Conservation (phyloP, 331 rosid genomes). For the Cucumis variabilis region DNA sequence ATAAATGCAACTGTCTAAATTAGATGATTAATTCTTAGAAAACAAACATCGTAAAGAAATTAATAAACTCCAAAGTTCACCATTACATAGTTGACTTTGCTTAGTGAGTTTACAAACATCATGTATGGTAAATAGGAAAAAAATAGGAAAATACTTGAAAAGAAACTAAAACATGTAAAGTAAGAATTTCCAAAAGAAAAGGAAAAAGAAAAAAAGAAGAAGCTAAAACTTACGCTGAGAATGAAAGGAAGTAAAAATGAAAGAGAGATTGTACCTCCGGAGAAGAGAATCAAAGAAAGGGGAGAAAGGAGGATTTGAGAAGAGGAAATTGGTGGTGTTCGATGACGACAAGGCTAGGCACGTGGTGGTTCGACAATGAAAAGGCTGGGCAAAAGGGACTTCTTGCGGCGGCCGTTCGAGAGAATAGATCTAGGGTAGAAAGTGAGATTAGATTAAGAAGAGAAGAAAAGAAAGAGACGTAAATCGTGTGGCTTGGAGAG, state of each 20-base stretch:
- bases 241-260: background rate
- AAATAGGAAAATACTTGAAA: background rate
- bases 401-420: no score
- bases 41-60: background rate
- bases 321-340: no score
- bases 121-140: background rate
- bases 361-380: no score
- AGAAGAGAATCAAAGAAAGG: constrained; percentile 29
- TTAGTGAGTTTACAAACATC: background rate
- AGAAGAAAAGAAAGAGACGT: no score
- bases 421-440: no score
- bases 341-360: no score
- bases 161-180: background rate
- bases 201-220: no score
- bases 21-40: background rate
- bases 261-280: constrained; percentile 29
- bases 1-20: background rate
- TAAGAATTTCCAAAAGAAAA: background rate
- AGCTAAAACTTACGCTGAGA: no score
- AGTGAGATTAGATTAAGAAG: no score
- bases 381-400: no score
- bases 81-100: constrained; percentile 10
- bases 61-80: background rate
- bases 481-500: no score
- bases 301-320: background rate